Evolutionary conservation across 2,329 filamentous ascomycete genomes (phyloP).

Genomic region (Leptographium wingfieldii): DNA sequence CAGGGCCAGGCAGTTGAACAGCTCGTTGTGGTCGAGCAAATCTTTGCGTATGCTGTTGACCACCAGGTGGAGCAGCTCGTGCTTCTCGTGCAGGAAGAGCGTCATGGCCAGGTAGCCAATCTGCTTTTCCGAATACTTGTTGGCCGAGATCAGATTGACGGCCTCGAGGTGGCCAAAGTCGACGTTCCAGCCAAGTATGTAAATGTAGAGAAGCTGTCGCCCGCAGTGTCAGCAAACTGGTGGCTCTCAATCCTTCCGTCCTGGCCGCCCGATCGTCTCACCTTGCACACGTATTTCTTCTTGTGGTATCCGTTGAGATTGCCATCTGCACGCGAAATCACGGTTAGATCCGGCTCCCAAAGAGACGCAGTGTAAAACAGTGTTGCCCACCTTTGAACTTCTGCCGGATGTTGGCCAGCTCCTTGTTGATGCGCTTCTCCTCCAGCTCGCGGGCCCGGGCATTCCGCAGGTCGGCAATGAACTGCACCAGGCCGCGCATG

Average conservation of each 20-base stretch:
- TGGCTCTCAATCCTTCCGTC: background rate
- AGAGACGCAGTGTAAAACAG: too few species aligned
- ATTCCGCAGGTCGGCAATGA: slow-evolving; percentile 94
- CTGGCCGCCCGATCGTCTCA: slow-evolving; percentile 19
- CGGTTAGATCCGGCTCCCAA: background rate
- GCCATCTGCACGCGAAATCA: slow-evolving; percentile 44
- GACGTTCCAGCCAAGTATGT: slow-evolving; percentile 97
- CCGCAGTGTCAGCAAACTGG: background rate
- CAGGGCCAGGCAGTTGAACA: slow-evolving; percentile 91
- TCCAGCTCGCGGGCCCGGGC: slow-evolving; percentile 89
- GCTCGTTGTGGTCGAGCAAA: slow-evolving; percentile 83
- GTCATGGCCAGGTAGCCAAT: slow-evolving; percentile 98
- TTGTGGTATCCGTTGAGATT: slow-evolving; percentile 93
- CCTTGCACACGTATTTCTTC: slow-evolving; percentile 99
- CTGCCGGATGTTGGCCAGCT: slow-evolving; percentile 95
- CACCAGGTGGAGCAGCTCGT: slow-evolving; percentile 89
- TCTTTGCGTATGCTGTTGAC: slow-evolving; percentile 99
- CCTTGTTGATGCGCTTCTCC: slow-evolving; percentile 99
- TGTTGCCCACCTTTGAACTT: slow-evolving; percentile 67
- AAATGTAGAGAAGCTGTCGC: slow-evolving; percentile 76
- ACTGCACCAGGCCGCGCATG: slow-evolving; percentile 83
- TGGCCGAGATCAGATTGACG: slow-evolving; percentile 91
- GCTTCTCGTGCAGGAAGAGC: slow-evolving; percentile 90
- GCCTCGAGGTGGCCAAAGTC: slow-evolving; percentile 98
- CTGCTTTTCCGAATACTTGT: slow-evolving; percentile 98